phyloP scores from a whole-genome alignment of 495 filamentous ascomycete species.

The Pyrenula massariospora region DNA sequence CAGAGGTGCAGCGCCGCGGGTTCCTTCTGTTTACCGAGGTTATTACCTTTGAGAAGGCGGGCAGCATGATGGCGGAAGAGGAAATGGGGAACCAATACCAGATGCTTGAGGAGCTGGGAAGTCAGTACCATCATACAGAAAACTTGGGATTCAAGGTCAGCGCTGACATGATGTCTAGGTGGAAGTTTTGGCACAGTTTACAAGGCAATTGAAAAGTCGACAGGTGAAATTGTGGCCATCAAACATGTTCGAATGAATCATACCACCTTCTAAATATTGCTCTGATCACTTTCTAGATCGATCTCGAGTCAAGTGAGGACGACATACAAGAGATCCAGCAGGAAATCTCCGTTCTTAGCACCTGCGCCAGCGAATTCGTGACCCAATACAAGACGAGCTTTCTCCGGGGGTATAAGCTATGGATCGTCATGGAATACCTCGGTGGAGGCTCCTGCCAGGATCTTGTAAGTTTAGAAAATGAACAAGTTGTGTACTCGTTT shows the following conservation, averaged over 20 bases:
- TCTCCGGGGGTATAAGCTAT: conserved; percentile 85
- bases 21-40: not conserved
- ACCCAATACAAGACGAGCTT: conserved; percentile 96
- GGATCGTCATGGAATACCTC: conserved; percentile 98
- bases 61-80: conserved; percentile 42
- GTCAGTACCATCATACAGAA: conserved; percentile 42
- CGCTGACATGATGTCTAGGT: conserved; percentile 31
- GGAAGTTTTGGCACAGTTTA: conserved; percentile 95
- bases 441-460: conserved; percentile 91
- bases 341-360: conserved; percentile 90
- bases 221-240: conserved; percentile 82
- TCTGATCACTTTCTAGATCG: conserved; percentile 51
- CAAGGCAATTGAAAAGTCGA: conserved; percentile 79
- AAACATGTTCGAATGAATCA: conserved; percentile 56
- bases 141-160: not conserved
- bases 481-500: no score
- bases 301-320: conserved; percentile 95
- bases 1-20: not conserved
- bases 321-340: conserved; percentile 97
- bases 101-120: conserved; percentile 84
- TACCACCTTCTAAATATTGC: not conserved
- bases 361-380: conserved; percentile 84
- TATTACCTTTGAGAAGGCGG: not conserved
- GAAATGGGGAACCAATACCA: conserved; percentile 73
- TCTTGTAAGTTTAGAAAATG: conserved; percentile 49